Evolutionary conservation across 73 alveolate genomes (phyloP).

Genomic region (Paramecium bursaria): DNA sequence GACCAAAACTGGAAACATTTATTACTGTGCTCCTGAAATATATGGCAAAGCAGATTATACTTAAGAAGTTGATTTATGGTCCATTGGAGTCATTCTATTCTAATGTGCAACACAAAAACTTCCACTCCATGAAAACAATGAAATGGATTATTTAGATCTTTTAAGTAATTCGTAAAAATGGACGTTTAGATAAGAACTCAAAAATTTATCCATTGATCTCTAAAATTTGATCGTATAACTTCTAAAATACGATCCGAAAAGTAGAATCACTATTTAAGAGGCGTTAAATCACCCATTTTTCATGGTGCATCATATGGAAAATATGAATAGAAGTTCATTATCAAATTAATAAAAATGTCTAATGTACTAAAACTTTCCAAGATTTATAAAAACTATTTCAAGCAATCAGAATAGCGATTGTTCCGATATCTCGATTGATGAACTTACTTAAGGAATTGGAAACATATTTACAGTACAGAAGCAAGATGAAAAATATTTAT

Average conservation of each 20-base stretch:
- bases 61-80: conserved; percentile 53
- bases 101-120: not conserved
- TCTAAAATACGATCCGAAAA: conserved; percentile 78
- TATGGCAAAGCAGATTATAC: conserved; percentile 19
- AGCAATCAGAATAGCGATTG: conserved; percentile 1
- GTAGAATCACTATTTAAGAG: conserved; percentile 85
- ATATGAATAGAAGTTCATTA: not conserved
- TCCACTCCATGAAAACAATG: not conserved
- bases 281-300: conserved; percentile 92
- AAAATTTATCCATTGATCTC: not conserved
- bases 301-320: not conserved
- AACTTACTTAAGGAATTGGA: conserved; percentile 18
- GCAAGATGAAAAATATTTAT: conserved; percentile 30
- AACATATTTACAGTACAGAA: conserved; percentile 19
- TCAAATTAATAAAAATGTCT: not conserved
- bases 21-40: conserved; percentile 59
- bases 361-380: not conserved
- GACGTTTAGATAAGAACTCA: conserved; percentile 5
- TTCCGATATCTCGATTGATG: conserved; percentile 5
- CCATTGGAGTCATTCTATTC: conserved; percentile 22
- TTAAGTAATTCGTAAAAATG: not conserved
- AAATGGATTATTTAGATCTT: conserved; percentile 5
- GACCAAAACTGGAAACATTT: conserved; percentile 38
- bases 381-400: not conserved
- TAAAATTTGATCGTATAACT: not conserved